Base-by-base conservation (phyloP, 2,329 filamentous ascomycete genomes). In the Diplodia mutila region DNA sequence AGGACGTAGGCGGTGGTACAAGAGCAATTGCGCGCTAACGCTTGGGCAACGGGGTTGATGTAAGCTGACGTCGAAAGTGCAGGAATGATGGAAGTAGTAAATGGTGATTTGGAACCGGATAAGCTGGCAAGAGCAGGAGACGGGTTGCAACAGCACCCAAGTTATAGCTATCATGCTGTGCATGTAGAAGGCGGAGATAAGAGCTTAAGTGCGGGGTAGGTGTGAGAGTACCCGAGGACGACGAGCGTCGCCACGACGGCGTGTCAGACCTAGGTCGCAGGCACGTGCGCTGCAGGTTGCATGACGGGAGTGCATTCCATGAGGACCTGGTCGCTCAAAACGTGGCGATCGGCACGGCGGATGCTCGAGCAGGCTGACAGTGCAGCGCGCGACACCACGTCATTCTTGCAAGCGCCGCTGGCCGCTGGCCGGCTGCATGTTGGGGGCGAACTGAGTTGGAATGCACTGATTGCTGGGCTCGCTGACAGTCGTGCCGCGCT, bases 181-280 rank as follows among this genome's bases (percentile, higher is more conserved):
- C 16, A 12, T 42, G n/a, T 6, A 29, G 12, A 25, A 3, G 3
- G 37, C 46, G 59, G 59, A 51, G 8, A 51, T 63, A 51, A 63
- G 59, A 51, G 42, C 27, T 63, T 51, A 51, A 51, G 59, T 63
- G 59, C 59, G 59, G 59, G 59, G 59, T 63, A 51, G 46, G 42
- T 9, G 21, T 32, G 32, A 14, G 55, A 49, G 46, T 51, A 51
- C 42, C 59, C 59, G 59, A 63, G 59, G 42, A 51, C 27, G 39
- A 32, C 2, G 37, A 48, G n/a, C n/a, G n/a, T n/a, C n/a, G n/a
- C n/a, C n/a, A n/a, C 25, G n/a, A 25, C 39, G 54, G 37, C 25
- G 48, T 4, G 57, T 32, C 25, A 61, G 42, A 32, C 3, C 37
- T 46, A 46, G 54, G 37, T 18, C 6, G 54, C 57, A 27, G 54